Base-by-base conservation (phyloP, 768 basidiomycete species). In the Pulveroboletus sp. region DNA sequence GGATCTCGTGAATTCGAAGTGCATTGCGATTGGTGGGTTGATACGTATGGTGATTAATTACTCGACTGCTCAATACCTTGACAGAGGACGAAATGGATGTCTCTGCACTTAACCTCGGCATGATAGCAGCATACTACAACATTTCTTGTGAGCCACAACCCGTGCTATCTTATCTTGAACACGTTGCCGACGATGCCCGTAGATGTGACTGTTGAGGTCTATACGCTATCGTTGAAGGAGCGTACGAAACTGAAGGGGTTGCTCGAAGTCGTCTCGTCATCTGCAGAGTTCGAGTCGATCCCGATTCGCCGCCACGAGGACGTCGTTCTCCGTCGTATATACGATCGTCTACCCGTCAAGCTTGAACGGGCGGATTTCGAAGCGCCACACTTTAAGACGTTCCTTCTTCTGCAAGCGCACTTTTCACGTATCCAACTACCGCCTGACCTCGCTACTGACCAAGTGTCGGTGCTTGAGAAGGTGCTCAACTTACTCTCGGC, bases 51-150 rank as follows among this genome's bases (percentile, higher is more conserved):
- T 17, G 26, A 17, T 27, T 32, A 13, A 6, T 6, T 39, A 32
- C 6, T 21, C 3, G 18, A 8, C 6, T 11, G 49, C 38, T 47
- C 42, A 54, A 53, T 8, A 27, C 14, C 42, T 39, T 33, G 52
- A 32, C 43, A 56, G 89, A 91, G 74, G 93, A 95, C 54, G 93
- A 96, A 65, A 93, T 94, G 86, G 92, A 95, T 55, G 80, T 90
- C 1, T 81, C 84, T 3, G 83, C 93, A 2, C 81, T 97, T 60
- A 99, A 98, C 70, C 74, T 98, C 33, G 96, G 96, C 50, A 96
- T 97, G 93, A 98, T 99, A 59, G 96, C 94, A 0, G 93, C 94
- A 0, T 93, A 93, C 71, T 95, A 93, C 68, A 91, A 93, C 61
- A 93, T 93, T 37, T 93, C 89, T 48, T 91, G 88, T 89, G 57